Base-by-base conservation (phyloP, 2,329 filamentous ascomycete genomes). In the Colletotrichum gloeosporioides region DNA sequence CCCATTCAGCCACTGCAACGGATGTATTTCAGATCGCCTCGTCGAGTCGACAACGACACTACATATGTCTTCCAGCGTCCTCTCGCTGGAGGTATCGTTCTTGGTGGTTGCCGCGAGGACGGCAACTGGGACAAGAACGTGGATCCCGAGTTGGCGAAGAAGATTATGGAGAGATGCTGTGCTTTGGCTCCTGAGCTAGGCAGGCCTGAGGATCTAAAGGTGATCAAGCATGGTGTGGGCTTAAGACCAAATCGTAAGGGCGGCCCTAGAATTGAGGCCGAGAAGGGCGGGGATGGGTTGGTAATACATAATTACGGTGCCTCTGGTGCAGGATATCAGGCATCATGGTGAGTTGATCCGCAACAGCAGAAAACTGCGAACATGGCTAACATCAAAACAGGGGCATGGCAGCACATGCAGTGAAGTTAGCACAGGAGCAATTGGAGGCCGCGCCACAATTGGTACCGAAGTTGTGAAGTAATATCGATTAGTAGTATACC, bases 31-130 rank as follows among this genome's bases (percentile, higher is more conserved):
- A 85, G 86, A 44, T 84, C 84, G 1, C 86, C 85, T 4, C 82
- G 83, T 32, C 83, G 87, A 31, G 81, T 87, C 16, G 84, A 86
- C 69, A 84, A 84, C 25, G 83, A 85, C 22, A 85, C 84, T 0
- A 86, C 86, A 0, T 87, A 88, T 73, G 81, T 89, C 8, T 88
- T 89, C 76, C 86, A 86, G 4, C 82, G 87, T 4, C 82, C 84
- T 2, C 81, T 85, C 8, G 78, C 78, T 3, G 83, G 83, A 7
- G 84, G 83, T 4, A 78, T 84, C 13, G 79, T 85, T 4, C 79
- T 85, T 1, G 84, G 83, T 2, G 84, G 84, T 0, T 84, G 82
- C 63, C 78, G 83, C 27, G 77, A 83, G 32, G 79, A 85, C 44
- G 79, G 79, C 5, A 81, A 81, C 25, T 85, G 84, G 84, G 78